A percentile compares a stretch with the other conserved stretches of the same genome.
These are phyloP conservation scores for Helianthus annuus DNA, from an alignment of 129 eudicot genomes.

Conservation along the genomic window HanXRQr2.0-SUNRISE NC_035446.2:111954979-111955478, in stretches of 20 bases:
- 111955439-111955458: slow-evolving; percentile 92
- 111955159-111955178: slow-evolving; percentile 42
- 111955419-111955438: slow-evolving; percentile 52
- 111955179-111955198: slow-evolving; percentile 69
- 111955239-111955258: slow-evolving; percentile 74
- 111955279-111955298: slow-evolving; percentile 95
- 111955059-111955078: slow-evolving; percentile 76
- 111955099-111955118: slow-evolving; percentile 93
- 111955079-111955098: slow-evolving; percentile 92
- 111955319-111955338: slow-evolving; percentile 90
- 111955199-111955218: slow-evolving; percentile 58
- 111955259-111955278: slow-evolving; percentile 61
- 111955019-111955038: slow-evolving; percentile 61
- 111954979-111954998: neutral
- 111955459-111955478: slow-evolving; percentile 82
- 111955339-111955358: slow-evolving; percentile 97
- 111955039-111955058: slow-evolving; percentile 89
- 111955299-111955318: slow-evolving; percentile 72
- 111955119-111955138: slow-evolving; percentile 68
- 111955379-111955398: neutral
- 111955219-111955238: slow-evolving; percentile 80
- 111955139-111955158: slow-evolving; percentile 73
- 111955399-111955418: neutral
- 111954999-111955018: slow-evolving; percentile 46
- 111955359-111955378: slow-evolving; percentile 9